These are phyloP conservation scores for Globisporangium nodosum DNA, from an alignment of 352 stramenopile genomes.

Conservation along the genomic window DNA sequence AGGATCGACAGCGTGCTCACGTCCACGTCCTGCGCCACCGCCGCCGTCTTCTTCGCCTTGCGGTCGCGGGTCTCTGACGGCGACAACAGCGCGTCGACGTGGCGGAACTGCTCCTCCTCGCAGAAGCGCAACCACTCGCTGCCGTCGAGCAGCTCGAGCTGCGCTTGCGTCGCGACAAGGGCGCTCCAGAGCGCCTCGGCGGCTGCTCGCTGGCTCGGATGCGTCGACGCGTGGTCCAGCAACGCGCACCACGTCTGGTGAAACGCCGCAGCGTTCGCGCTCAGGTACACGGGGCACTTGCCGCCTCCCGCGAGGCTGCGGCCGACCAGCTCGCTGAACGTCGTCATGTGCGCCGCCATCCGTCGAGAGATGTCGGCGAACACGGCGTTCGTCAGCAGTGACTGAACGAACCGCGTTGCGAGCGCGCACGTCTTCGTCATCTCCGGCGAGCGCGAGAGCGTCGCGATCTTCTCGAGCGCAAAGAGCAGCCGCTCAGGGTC, in stretches of 20 bases:
- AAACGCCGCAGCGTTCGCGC: conserved; percentile 44
- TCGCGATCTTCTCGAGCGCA: conserved; percentile 52
- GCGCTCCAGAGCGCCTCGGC: conserved; percentile 32
- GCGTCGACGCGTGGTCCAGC: conserved; percentile 1
- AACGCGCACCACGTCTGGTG: conserved; percentile 22
- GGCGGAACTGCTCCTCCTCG: conserved; percentile 54
- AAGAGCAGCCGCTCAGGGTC: conserved; percentile 50
- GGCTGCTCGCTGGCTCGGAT: conserved; percentile 15
- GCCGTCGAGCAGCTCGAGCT: conserved; percentile 51
- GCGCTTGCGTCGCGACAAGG: conserved; percentile 29
- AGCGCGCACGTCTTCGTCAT: conserved; percentile 17
- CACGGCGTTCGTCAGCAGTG: conserved; percentile 39
- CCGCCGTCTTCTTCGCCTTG: conserved; percentile 11
- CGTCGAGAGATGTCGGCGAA: conserved; percentile 26
- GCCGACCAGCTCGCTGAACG: conserved; percentile 18
- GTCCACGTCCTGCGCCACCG: conserved; percentile 22
- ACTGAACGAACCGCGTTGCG: conserved; percentile 46
- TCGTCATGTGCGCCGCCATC: conserved; percentile 17
- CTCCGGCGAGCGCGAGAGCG: conserved; percentile 3
- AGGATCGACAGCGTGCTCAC: conserved; percentile 52
- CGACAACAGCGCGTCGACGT: conserved; percentile 40
- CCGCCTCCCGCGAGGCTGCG: conserved; percentile 1
- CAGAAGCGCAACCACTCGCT: conserved; percentile 69
- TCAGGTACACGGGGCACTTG: conserved; percentile 40
- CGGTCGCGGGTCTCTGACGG: conserved; percentile 10